Evolutionary conservation across 148 eudicot genomes (phyloP).

Genomic region (Camellia sinensis): DNA sequence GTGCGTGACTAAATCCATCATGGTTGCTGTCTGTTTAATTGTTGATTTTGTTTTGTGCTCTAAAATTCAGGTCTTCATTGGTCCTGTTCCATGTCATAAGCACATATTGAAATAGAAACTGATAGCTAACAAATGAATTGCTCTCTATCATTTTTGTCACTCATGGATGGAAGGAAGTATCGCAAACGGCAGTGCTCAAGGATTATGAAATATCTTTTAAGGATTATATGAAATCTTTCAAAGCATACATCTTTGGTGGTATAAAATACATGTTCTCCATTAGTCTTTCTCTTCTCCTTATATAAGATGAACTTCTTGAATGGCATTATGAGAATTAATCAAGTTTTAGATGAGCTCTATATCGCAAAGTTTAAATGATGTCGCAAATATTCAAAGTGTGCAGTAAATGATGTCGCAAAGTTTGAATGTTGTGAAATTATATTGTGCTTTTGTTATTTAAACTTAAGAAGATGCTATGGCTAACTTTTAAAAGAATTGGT

Average conservation of each 20-base stretch:
- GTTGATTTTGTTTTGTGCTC: not conserved
- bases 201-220: slow-evolving; percentile 46
- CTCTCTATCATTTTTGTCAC: slow-evolving; percentile 39
- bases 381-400: too few species aligned
- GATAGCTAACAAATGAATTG: slow-evolving; percentile 1
- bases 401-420: too few species aligned
- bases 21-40: not conserved
- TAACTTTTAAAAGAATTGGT: too few species aligned
- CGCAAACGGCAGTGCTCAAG: slow-evolving; percentile 35
- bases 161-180: slow-evolving; percentile 54
- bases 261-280: slow-evolving; percentile 15
- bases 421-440: too few species aligned
- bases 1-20: not conserved
- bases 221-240: slow-evolving; percentile 54
- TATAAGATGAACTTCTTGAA: not conserved
- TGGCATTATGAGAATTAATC: not conserved
- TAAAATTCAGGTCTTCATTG: not conserved
- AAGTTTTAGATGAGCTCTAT: not conserved
- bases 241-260: slow-evolving; percentile 49
- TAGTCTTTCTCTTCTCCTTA: not conserved
- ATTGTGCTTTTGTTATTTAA: too few species aligned
- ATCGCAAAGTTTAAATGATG: too few species aligned
- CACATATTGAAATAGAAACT: not conserved
- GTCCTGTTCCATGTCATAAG: not conserved
- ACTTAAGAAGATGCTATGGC: too few species aligned